These are phyloP conservation scores for Wallemia mellicola DNA, from an alignment of 1,284 basidiomycete species.

Conservation along the genomic window DNA sequence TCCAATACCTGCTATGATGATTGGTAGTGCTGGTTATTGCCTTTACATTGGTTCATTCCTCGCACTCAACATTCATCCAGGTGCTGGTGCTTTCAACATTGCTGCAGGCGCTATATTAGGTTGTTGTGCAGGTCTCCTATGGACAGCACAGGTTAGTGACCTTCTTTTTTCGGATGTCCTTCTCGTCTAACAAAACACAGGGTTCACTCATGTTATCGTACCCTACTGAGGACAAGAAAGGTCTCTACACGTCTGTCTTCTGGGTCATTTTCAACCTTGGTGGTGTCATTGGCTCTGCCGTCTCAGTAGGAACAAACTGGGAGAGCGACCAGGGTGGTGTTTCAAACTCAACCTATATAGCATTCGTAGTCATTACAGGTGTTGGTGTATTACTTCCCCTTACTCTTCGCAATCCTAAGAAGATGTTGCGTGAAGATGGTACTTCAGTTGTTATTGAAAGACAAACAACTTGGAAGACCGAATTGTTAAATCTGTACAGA, in stretches of 20 bases:
- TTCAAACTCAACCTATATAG: constrained; percentile 2
- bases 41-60: constrained; percentile 15
- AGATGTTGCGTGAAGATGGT: constrained; percentile 9
- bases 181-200: constrained; percentile 9
- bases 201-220: constrained; percentile 21
- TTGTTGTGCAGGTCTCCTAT: constrained; percentile 16
- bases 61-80: constrained; percentile 14
- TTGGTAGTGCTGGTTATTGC: constrained; percentile 4
- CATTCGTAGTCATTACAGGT: constrained; percentile 7
- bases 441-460: constrained; percentile 7
- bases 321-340: constrained; percentile 2
- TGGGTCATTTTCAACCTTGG: constrained; percentile 16
- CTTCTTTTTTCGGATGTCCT: neutral
- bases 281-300: constrained; percentile 18
- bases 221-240: constrained; percentile 19
- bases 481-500: constrained; percentile 7
- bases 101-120: constrained; percentile 19
- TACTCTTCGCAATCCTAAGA: constrained; percentile 2
- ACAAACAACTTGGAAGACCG: constrained; percentile 10
- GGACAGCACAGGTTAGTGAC: constrained; percentile 8
- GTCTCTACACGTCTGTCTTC: constrained; percentile 18
- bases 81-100: constrained; percentile 9
- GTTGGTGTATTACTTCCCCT: constrained; percentile 3
- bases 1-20: neutral
- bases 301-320: constrained; percentile 16